phyloP scores from a whole-genome alignment of 495 filamentous ascomycete species.

The Hyaloscypha finlandica region DNA sequence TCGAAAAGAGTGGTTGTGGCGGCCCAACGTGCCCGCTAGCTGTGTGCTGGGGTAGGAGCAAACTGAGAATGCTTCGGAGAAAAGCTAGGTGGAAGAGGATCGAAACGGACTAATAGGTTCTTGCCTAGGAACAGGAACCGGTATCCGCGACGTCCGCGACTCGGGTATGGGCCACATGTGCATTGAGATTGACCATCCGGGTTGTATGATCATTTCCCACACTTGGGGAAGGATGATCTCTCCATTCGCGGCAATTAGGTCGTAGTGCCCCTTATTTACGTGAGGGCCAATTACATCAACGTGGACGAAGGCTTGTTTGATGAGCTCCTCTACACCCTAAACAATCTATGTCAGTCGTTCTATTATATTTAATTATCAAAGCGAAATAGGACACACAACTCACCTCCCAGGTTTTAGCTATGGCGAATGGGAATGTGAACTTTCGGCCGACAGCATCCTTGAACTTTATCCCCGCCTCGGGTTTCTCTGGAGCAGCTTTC shows the following conservation, averaged over 20 bases:
- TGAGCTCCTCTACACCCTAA: constrained; percentile 56
- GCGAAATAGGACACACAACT: constrained; percentile 24
- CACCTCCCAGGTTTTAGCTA: constrained; percentile 65
- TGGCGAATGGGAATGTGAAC: constrained; percentile 63
- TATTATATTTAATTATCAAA: not conserved
- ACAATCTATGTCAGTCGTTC: constrained; percentile 12
- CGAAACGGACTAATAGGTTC: too few species aligned
- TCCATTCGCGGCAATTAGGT: constrained; percentile 46
- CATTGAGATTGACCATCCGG: constrained; percentile 76
- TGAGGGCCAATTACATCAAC: constrained; percentile 48
- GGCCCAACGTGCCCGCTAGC: too few species aligned
- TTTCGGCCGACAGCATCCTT: constrained; percentile 67
- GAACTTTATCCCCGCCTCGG: constrained; percentile 54
- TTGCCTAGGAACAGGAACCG: too few species aligned
- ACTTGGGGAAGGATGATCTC: constrained; percentile 52
- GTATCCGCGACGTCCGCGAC: not conserved
- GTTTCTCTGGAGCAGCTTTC: not conserved
- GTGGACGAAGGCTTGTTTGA: constrained; percentile 48
- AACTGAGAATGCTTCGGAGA: too few species aligned
- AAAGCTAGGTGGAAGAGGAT: too few species aligned
- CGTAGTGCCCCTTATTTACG: constrained; percentile 50
- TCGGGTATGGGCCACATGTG: constrained; percentile 85
- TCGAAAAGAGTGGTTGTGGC: too few species aligned
- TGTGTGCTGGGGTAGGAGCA: too few species aligned
- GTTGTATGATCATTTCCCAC: constrained; percentile 54